Percentiles rank a stretch among this genome's conserved stretches.
Conservation (phyloP, 2,329 filamentous ascomycete species). For the Tolypocladium album region DNA sequence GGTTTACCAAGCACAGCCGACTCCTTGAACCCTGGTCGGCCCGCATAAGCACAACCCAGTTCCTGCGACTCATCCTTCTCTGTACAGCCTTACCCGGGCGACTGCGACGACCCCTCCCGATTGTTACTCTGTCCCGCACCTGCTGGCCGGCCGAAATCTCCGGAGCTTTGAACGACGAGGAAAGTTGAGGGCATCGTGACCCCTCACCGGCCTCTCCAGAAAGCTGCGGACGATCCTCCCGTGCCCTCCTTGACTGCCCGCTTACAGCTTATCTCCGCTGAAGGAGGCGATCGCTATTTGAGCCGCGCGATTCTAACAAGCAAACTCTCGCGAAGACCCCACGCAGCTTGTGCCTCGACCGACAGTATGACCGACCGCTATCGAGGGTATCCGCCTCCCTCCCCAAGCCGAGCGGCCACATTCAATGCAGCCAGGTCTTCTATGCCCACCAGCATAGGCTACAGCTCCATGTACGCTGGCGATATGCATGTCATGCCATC, state of each 20-base stretch:
- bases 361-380: conserved; percentile 37
- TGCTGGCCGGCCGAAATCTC: background rate
- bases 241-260: background rate
- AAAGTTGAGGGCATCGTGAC: background rate
- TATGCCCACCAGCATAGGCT: conserved; percentile 39
- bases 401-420: conserved; percentile 31
- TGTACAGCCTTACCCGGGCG: background rate
- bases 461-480: conserved; percentile 37
- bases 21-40: background rate
- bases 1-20: background rate
- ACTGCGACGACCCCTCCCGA: background rate
- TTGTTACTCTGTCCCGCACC: background rate
- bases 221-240: background rate
- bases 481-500: conserved; percentile 44
- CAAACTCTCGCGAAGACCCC: background rate
- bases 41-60: background rate
- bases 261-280: background rate
- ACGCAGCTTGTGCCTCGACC: background rate
- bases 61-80: background rate
- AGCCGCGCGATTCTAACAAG: background rate
- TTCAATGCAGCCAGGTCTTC: conserved; percentile 42
- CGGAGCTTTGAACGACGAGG: background rate
- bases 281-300: background rate
- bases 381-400: conserved; percentile 20
- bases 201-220: background rate